These are phyloP conservation scores for Ceratobasidium sp. DNA, from an alignment of 1,284 basidiomycete genomes.

Conservation along the genomic window DNA sequence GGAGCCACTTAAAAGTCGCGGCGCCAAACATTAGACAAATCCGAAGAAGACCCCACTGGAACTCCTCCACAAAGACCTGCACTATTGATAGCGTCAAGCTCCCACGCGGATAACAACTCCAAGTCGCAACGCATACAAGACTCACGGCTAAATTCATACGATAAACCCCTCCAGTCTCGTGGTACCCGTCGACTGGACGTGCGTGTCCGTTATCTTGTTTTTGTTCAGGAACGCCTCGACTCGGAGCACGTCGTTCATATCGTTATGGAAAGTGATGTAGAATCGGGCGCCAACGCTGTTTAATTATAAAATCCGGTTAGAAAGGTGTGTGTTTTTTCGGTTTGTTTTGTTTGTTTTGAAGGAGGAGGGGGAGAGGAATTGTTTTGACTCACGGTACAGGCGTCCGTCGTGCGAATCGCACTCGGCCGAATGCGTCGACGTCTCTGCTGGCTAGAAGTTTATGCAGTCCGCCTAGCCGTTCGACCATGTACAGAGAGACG, in stretches of 20 bases:
- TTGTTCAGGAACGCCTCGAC: slow-evolving; percentile 38
- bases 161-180: slow-evolving; percentile 40
- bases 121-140: background rate
- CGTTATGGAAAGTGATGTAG: slow-evolving; percentile 43
- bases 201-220: slow-evolving; percentile 23
- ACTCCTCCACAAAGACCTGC: background rate
- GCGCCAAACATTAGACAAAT: background rate
- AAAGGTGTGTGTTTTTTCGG: background rate
- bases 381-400: slow-evolving; percentile 36
- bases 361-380: background rate
- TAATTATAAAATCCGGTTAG: background rate
- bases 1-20: background rate
- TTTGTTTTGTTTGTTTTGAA: background rate
- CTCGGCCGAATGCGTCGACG: slow-evolving; percentile 30
- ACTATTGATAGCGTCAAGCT: background rate
- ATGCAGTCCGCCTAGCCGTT: slow-evolving; percentile 11
- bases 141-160: slow-evolving; percentile 6
- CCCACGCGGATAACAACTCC: background rate
- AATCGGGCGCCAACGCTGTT: slow-evolving; percentile 31
- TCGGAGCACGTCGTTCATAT: slow-evolving; percentile 20
- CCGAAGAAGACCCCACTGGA: background rate
- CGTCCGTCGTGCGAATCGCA: slow-evolving; percentile 35
- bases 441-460: slow-evolving; percentile 35
- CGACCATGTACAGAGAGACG: slow-evolving; percentile 38
- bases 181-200: slow-evolving; percentile 41